These are phyloP conservation scores for Prunus salicina DNA, from an alignment of 306 rosid genomes.

Conservation along the genomic window DNA sequence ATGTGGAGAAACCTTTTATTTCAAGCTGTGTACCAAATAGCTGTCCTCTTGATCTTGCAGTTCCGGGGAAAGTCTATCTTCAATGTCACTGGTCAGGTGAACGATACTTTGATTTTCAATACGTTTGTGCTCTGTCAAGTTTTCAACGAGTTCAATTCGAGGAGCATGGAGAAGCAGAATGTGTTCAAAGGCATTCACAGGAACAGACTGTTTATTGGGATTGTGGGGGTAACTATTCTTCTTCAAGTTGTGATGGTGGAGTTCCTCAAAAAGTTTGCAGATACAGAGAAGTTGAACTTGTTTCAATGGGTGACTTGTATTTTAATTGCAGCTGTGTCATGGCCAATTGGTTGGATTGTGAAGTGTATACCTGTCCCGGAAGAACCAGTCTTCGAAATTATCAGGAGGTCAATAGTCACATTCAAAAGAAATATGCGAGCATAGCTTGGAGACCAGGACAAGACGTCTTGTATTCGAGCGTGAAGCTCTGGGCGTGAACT, in stretches of 20 bases:
- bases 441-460: too few species aligned
- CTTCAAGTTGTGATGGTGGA: constrained; percentile 88
- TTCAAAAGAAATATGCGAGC: neutral
- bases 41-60: constrained; percentile 57
- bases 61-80: constrained; percentile 67
- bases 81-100: constrained; percentile 46
- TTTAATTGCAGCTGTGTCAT: constrained; percentile 56
- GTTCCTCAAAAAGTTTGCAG: constrained; percentile 76
- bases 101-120: constrained; percentile 76
- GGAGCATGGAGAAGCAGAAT: constrained; percentile 74
- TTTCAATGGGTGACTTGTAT: constrained; percentile 61
- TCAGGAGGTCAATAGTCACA: constrained; percentile 21
- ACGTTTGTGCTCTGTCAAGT: constrained; percentile 85
- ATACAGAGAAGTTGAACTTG: constrained; percentile 60
- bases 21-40: constrained; percentile 72
- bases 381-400: constrained; percentile 34
- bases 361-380: constrained; percentile 64
- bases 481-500: neutral
- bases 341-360: constrained; percentile 78
- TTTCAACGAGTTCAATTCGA: constrained; percentile 82
- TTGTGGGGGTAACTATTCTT: constrained; percentile 62
- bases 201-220: constrained; percentile 68
- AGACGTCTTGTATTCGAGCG: neutral
- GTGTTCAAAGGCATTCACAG: constrained; percentile 65
- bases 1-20: constrained; percentile 92